phyloP scores from a whole-genome alignment of 2,329 filamentous ascomycete genomes.

The Aspergillus sp. region DNA sequence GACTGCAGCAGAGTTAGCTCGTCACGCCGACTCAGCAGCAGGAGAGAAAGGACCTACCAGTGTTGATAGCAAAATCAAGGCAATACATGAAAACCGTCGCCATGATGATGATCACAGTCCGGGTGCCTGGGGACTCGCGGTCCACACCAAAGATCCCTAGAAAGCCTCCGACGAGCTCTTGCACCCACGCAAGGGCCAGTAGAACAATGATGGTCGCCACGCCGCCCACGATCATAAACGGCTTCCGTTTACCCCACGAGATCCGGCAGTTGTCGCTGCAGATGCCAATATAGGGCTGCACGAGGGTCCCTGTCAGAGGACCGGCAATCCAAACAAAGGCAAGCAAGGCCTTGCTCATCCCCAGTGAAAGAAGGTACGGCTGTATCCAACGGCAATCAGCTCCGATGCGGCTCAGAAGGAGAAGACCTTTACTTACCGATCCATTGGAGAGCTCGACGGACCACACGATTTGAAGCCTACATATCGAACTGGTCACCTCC shows the following conservation, averaged over 20 bases:
- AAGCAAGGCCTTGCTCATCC: constrained; percentile 78
- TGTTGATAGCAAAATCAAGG: constrained; percentile 93
- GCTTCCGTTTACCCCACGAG: constrained; percentile 73
- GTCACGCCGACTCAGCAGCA: neutral
- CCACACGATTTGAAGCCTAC: constrained; percentile 85
- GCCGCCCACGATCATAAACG: constrained; percentile 73
- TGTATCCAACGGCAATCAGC: constrained; percentile 15
- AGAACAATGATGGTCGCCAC: constrained; percentile 65
- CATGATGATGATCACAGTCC: constrained; percentile 66
- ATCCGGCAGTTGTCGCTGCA: constrained; percentile 74
- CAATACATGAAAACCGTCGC: constrained; percentile 86
- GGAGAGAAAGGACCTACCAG: constrained; percentile 51
- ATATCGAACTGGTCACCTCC: constrained; percentile 9
- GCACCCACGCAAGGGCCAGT: constrained; percentile 70
- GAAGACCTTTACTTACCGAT: constrained; percentile 53
- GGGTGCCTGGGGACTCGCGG: constrained; percentile 62
- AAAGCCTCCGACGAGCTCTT: constrained; percentile 67
- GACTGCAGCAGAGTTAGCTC: constrained; percentile 48
- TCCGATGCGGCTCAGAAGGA: neutral
- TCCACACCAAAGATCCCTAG: constrained; percentile 69
- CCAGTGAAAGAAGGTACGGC: constrained; percentile 75
- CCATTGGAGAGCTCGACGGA: constrained; percentile 92
- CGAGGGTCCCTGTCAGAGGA: constrained; percentile 72
- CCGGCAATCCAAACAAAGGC: constrained; percentile 83
- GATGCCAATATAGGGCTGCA: constrained; percentile 81